Evolutionary conservation across 805 yeast genomes (phyloP).

Genomic region (Candida suzukii): DNA sequence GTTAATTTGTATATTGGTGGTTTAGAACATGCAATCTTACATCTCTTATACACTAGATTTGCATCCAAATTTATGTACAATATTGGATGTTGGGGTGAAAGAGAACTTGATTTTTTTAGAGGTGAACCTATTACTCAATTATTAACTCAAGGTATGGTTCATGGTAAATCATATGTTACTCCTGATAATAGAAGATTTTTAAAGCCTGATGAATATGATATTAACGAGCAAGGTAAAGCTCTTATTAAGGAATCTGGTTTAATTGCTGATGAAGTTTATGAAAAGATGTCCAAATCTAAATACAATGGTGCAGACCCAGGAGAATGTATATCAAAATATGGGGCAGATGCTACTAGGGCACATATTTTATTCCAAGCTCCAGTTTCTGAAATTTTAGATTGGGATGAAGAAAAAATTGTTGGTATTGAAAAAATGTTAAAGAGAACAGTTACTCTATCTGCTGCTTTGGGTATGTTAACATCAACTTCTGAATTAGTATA

Average conservation of each 20-base stretch:
- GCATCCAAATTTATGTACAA: slow-evolving; percentile 70
- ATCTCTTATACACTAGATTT: slow-evolving; percentile 80
- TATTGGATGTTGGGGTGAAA: slow-evolving; percentile 64
- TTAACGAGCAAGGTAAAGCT: slow-evolving; percentile 32
- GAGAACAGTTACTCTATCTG: slow-evolving; percentile 37
- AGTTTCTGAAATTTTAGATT: slow-evolving; percentile 66
- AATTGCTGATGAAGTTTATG: slow-evolving; percentile 53
- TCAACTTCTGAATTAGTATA: neutral
- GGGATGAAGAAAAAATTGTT: slow-evolving; percentile 85
- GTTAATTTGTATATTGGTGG: slow-evolving; percentile 94
- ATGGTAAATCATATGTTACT: slow-evolving; percentile 75
- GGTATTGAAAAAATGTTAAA: slow-evolving; percentile 87
- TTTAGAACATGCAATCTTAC: slow-evolving; percentile 93
- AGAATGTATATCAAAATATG: slow-evolving; percentile 64
- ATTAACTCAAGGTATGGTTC: slow-evolving; percentile 97
- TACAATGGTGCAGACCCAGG: slow-evolving; percentile 91
- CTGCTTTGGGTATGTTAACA: slow-evolving; percentile 9
- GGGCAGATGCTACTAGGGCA: slow-evolving; percentile 93
- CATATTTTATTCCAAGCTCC: slow-evolving; percentile 93
- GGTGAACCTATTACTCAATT: slow-evolving; percentile 81
- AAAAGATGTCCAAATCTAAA: slow-evolving; percentile 96
- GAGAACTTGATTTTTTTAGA: slow-evolving; percentile 19
- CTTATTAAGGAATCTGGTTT: slow-evolving; percentile 41
- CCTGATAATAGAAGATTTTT: slow-evolving; percentile 70
- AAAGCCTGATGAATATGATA: slow-evolving; percentile 67